These are phyloP conservation scores for Luzula sylvatica DNA, from an alignment of 176 grass and related monocot species.

Conservation along the genomic window DNA sequence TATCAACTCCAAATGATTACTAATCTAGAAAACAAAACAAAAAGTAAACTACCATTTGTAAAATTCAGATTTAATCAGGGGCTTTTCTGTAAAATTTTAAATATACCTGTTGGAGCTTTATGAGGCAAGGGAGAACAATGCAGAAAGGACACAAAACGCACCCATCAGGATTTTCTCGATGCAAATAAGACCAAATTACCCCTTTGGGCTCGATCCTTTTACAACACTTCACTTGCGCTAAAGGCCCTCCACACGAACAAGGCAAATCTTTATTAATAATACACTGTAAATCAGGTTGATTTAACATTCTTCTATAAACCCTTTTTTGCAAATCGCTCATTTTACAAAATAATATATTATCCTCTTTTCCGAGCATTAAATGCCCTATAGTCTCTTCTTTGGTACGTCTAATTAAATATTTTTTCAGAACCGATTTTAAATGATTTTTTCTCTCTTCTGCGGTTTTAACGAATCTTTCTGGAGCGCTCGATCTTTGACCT, in stretches of 20 bases:
- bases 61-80: no score
- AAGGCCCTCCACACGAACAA: slow-evolving; percentile 77
- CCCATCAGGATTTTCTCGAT: slow-evolving; percentile 76
- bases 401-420: slow-evolving; percentile 82
- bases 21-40: slow-evolving; percentile 43
- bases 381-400: slow-evolving; percentile 96
- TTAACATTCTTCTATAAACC: slow-evolving; percentile 90
- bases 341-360: slow-evolving; percentile 96
- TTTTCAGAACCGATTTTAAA: slow-evolving; percentile 71
- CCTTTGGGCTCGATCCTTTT: slow-evolving; percentile 64
- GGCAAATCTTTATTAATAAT: slow-evolving; percentile 89
- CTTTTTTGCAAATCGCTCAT: slow-evolving; percentile 96
- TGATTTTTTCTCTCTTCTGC: slow-evolving; percentile 79
- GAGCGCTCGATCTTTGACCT: slow-evolving; percentile 80
- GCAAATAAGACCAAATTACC: slow-evolving; percentile 94
- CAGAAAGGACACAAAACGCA: slow-evolving; percentile 84
- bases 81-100: neutral
- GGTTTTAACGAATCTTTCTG: slow-evolving; percentile 74
- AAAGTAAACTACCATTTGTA: slow-evolving; percentile 13
- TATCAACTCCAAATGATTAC: slow-evolving; percentile 96
- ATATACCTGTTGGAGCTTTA: slow-evolving; percentile 92
- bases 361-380: slow-evolving; percentile 94
- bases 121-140: slow-evolving; percentile 90
- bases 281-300: slow-evolving; percentile 86
- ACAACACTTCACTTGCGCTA: slow-evolving; percentile 83